phyloP scores from a whole-genome alignment of 805 yeast species.

The Pichia occidentalis region DNA sequence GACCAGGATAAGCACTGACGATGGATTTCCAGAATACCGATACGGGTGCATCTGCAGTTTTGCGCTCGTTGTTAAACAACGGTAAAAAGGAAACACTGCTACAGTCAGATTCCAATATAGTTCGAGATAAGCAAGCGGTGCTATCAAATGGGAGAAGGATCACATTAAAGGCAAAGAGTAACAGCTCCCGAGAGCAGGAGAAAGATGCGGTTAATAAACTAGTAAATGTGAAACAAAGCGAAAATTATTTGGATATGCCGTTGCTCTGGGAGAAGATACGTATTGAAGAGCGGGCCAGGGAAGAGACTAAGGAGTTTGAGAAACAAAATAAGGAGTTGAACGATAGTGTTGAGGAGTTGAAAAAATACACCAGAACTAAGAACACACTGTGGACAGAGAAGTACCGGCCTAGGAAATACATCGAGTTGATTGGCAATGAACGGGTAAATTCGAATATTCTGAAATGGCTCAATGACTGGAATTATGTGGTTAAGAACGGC shows the following conservation, averaged over 20 bases:
- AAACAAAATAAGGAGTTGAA: not conserved
- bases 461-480: slow-evolving; percentile 66
- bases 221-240: not conserved
- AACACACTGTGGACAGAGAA: slow-evolving; percentile 49
- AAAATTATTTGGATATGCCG: slow-evolving; percentile 19
- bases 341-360: slow-evolving; percentile 4
- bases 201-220: not conserved
- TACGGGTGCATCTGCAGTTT: not conserved
- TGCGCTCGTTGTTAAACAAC: not conserved
- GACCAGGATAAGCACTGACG: not conserved
- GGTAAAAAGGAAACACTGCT: not conserved
- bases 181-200: not conserved
- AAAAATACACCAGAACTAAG: not conserved
- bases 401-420: slow-evolving; percentile 57
- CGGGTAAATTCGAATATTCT: slow-evolving; percentile 50
- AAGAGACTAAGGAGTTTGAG: slow-evolving; percentile 7
- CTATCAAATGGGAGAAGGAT: slow-evolving; percentile 23
- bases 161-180: slow-evolving; percentile 16
- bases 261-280: slow-evolving; percentile 19
- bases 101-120: not conserved
- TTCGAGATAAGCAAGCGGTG: slow-evolving; percentile 14
- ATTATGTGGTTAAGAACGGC: slow-evolving; percentile 38
- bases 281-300: slow-evolving; percentile 18
- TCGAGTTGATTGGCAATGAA: slow-evolving; percentile 68
- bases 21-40: not conserved